Conservation (phyloP, 2,329 filamentous ascomycete genomes). For the Ophiocordyceps camponoti-rufipedis region DNA sequence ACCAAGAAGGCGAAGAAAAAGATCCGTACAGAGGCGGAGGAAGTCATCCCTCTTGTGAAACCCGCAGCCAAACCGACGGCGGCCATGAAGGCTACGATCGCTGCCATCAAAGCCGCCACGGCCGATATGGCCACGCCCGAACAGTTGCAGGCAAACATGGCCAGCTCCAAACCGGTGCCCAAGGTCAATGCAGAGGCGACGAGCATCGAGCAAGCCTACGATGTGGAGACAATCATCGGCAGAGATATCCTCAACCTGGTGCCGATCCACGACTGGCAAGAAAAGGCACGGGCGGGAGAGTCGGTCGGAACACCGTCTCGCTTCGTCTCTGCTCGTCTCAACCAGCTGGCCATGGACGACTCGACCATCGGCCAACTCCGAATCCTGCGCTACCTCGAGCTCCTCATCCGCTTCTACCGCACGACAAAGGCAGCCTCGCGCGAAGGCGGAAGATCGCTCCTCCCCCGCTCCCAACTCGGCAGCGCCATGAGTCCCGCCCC, state of each 20-base stretch:
- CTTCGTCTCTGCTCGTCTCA: conserved; percentile 48
- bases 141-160: conserved; percentile 43
- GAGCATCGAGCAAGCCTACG: conserved; percentile 56
- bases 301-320: conserved; percentile 37
- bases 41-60: conserved; percentile 40
- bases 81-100: conserved; percentile 35
- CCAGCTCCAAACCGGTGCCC: conserved; percentile 56
- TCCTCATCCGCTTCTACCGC: conserved; percentile 35
- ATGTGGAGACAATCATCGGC: conserved; percentile 47
- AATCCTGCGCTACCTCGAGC: conserved; percentile 40
- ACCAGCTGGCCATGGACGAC: conserved; percentile 31
- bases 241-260: conserved; percentile 47
- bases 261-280: conserved; percentile 57
- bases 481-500: conserved; percentile 36
- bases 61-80: conserved; percentile 18
- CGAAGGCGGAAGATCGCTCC: conserved; percentile 35
- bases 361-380: conserved; percentile 34
- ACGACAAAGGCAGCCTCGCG: conserved; percentile 25
- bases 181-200: conserved; percentile 47
- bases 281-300: conserved; percentile 40
- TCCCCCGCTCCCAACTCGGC: conserved; percentile 34
- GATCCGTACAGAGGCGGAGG: conserved; percentile 48
- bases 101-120: conserved; percentile 43
- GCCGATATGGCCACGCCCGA: conserved; percentile 48
- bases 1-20: conserved; percentile 75